These are phyloP conservation scores for Chondrostereum purpureum DNA, from an alignment of 1,284 basidiomycete genomes.

Conservation along the genomic window DNA sequence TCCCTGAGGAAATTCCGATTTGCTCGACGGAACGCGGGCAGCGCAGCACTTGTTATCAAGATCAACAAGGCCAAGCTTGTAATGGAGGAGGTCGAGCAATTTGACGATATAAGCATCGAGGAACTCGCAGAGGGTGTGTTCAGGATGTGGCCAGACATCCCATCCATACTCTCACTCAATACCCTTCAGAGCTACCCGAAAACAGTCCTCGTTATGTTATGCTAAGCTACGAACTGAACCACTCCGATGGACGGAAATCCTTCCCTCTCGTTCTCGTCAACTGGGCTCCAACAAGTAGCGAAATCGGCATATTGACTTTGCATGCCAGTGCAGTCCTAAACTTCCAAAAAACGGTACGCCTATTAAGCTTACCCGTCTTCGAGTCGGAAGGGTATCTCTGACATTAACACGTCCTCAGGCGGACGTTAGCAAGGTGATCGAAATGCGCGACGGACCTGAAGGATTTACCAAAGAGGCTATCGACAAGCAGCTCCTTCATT, in stretches of 20 bases:
- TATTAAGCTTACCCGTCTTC: too few species aligned
- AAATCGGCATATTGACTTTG: constrained; percentile 73
- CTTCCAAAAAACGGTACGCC: constrained; percentile 71
- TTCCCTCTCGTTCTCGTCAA: constrained; percentile 83
- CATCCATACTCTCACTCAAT: constrained; percentile 8
- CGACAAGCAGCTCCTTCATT: constrained; percentile 50
- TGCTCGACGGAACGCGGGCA: constrained; percentile 57
- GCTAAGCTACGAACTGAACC: constrained; percentile 76
- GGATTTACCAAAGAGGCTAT: constrained; percentile 68
- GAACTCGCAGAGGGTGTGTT: constrained; percentile 76
- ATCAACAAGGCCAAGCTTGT: constrained; percentile 75
- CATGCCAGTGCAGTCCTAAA: constrained; percentile 78
- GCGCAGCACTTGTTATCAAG: constrained; percentile 79
- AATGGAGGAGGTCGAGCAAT: constrained; percentile 79
- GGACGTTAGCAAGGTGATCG: constrained; percentile 70
- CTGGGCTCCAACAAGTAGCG: constrained; percentile 74
- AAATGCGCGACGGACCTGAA: constrained; percentile 77
- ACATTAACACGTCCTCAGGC: constrained; percentile 35
- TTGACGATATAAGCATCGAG: constrained; percentile 70
- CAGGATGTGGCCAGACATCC: constrained; percentile 1
- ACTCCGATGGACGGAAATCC: constrained; percentile 79
- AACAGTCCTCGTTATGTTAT: constrained; percentile 81
- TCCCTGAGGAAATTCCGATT: constrained; percentile 82
- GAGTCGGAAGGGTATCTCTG: too few species aligned
- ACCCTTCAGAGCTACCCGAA: constrained; percentile 76